Percentiles rank a stretch among this genome's conserved stretches.
Evolutionary conservation across 1,284 basidiomycete genomes (phyloP).

Genomic region (Neolentinus lepideus): DNA sequence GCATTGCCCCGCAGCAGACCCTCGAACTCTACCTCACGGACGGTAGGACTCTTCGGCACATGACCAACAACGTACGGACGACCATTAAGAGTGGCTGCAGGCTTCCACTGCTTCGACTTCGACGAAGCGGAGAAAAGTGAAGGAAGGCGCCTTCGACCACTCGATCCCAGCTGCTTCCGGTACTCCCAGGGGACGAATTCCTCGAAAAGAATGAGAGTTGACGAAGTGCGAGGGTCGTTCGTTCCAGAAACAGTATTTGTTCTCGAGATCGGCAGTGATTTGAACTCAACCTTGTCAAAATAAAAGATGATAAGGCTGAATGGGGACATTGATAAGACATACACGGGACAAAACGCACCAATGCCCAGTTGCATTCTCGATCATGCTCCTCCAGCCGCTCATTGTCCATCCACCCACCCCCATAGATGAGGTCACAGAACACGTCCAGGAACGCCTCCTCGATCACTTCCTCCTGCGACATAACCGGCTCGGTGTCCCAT

Average conservation of each 20-base stretch:
- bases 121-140: constrained; percentile 26
- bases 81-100: constrained; percentile 69
- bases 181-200: constrained; percentile 86
- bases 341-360: constrained; percentile 45
- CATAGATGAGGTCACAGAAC: constrained; percentile 80
- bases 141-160: constrained; percentile 24
- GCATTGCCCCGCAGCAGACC: constrained; percentile 52
- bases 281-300: constrained; percentile 69
- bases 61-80: constrained; percentile 66
- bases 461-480: constrained; percentile 65
- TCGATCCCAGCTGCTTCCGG: constrained; percentile 58
- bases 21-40: constrained; percentile 76
- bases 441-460: constrained; percentile 86
- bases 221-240: constrained; percentile 45
- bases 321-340: not conserved
- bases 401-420: constrained; percentile 73
- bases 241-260: constrained; percentile 20
- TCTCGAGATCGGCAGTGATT: constrained; percentile 47
- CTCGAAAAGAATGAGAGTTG: constrained; percentile 73
- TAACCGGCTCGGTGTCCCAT: constrained; percentile 78
- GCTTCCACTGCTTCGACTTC: constrained; percentile 62
- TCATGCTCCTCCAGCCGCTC: constrained; percentile 70
- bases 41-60: constrained; percentile 53
- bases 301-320: not conserved
- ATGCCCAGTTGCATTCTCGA: constrained; percentile 84